Base-by-base conservation (phyloP, 1,139 yeast species). In the Petasospora fabianii region DNA sequence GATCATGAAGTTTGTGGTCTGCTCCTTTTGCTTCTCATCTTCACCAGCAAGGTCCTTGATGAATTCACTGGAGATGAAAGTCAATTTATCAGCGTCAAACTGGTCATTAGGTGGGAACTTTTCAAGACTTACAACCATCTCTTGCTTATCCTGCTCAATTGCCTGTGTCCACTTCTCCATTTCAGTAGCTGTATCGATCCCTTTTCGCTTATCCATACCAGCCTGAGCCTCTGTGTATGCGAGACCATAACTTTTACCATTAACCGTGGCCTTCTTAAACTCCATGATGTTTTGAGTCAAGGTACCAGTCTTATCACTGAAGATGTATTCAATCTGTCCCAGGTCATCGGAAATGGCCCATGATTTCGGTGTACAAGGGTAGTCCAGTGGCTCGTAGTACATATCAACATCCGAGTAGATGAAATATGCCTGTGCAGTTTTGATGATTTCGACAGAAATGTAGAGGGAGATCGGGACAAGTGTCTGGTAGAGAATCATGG, bases 341-440 rank as follows among this genome's bases (percentile, higher is more conserved):
- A 92, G 71, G 62, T 92, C 98, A 65, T 92, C 98, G 11, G 97
- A 87, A 40, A 92, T 90, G 58, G 84, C 87, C 98, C 98, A 92
- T 0, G 96, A 76, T 59, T 92, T 90, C 8, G 98, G 97, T 5
- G 92, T 80, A 63, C 98, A 92, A 1, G 97, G 97, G 59, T 85
- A 90, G 60, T 92, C 96, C 48, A 92, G 68, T 46, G 72, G 79
- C 37, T 77, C 84, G 57, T 90, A 83, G 62, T 88, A 92, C 88
- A 92, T 84, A 55, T 82, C 73, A 32, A 77, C 75, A 64, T 92
- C 98, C 5, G 94, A 82, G 60, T 80, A 88, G 51, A 92, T 92
- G 68, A 92, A 92, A 51, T 77, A 88, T 0, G 98, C 97, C 58
- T 92, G 98, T 4, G 84, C 77, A 1, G 97, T 88, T 58, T 92